A percentile compares a stretch with the other conserved stretches of the same genome.
Evolutionary conservation across 176 grass and related monocot species (phyloP).

Genomic region (Areca catechu): DNA sequence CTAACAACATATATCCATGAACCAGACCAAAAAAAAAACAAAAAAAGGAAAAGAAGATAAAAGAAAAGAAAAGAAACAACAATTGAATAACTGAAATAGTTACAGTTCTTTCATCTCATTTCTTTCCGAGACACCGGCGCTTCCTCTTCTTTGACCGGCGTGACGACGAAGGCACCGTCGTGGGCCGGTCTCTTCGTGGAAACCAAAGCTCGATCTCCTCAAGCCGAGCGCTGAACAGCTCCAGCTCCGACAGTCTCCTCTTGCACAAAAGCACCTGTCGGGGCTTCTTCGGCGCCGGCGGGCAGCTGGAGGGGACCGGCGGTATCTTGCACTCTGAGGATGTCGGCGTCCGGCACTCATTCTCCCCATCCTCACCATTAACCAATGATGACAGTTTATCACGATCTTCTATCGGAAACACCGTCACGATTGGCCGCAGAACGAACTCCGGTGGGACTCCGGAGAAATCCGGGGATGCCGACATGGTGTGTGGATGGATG

Average conservation of each 20-base stretch:
- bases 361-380: constrained; percentile 1
- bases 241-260: constrained; percentile 69
- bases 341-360: constrained; percentile 55
- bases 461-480: constrained; percentile 77
- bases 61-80: too few species aligned
- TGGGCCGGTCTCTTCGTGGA: constrained; percentile 10
- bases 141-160: too few species aligned
- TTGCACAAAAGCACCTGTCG: constrained; percentile 27
- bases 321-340: constrained; percentile 31
- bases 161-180: too few species aligned
- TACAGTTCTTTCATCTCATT: too few species aligned
- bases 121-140: too few species aligned
- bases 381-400: not conserved
- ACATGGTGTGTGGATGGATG: constrained; percentile 15
- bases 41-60: too few species aligned
- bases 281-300: constrained; percentile 68
- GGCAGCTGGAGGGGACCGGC: constrained; percentile 30
- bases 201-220: constrained; percentile 57
- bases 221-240: constrained; percentile 49
- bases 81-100: too few species aligned
- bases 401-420: not conserved
- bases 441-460: constrained; percentile 28
- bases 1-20: too few species aligned
- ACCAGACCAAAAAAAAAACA: too few species aligned
- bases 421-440: not conserved